Evolutionary conservation across 2,329 filamentous ascomycete species (phyloP).

Genomic region (Talaromyces piceae): DNA sequence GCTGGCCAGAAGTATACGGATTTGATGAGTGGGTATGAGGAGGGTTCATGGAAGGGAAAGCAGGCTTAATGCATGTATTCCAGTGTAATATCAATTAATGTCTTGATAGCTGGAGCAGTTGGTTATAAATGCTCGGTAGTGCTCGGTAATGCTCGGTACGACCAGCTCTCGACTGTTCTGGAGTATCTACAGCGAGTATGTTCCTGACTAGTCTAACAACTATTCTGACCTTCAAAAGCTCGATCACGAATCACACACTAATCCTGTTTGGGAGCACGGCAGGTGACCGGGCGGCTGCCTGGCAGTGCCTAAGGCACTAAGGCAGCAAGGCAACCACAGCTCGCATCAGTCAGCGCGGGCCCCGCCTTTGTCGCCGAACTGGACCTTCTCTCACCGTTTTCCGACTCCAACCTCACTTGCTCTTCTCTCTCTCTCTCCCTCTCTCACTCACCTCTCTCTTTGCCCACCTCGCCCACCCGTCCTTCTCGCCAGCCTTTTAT

Average conservation of each 20-base stretch:
- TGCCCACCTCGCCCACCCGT: background rate
- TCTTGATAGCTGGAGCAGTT: background rate
- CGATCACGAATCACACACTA: background rate
- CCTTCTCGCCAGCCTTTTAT: background rate
- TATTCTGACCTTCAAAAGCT: too few relatives aligned
- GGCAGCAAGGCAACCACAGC: background rate
- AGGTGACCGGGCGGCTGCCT: background rate
- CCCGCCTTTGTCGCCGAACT: background rate
- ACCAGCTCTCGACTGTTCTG: too few relatives aligned
- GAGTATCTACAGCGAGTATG: too few relatives aligned
- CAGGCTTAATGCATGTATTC: background rate
- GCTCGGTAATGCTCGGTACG: too few relatives aligned
- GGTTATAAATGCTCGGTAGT: too few relatives aligned
- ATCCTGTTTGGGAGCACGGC: background rate
- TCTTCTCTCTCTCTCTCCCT: background rate
- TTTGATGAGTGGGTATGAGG: constrained; percentile 42
- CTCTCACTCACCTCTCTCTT: background rate
- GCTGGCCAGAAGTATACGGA: constrained; percentile 42
- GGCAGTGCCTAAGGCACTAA: too few relatives aligned
- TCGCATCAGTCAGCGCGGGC: background rate
- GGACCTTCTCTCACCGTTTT: background rate
- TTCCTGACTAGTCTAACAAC: too few relatives aligned
- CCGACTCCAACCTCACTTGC: background rate
- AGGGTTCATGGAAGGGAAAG: background rate
- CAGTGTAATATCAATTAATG: background rate